Evolutionary conservation across 257 asterid genomes (phyloP), one percentile per base, ranked within the genome.

Genomic region (Solanum dulcamara): DNA sequence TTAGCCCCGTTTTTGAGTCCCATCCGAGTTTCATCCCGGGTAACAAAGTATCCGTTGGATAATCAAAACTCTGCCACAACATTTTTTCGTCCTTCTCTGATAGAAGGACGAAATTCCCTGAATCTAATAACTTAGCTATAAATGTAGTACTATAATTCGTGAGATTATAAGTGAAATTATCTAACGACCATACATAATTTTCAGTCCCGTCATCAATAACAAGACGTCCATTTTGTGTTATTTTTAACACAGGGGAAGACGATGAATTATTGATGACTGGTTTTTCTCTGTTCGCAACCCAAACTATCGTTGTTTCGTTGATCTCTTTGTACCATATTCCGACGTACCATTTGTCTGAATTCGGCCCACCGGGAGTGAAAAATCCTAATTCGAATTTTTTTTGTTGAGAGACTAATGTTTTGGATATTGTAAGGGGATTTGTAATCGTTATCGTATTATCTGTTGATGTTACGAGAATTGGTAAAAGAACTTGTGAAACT

Each of bases 21-120:
- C 95, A 91, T 0, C 98, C 99, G 0, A 93, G 80, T 46, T 94
- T 93, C 99, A 94, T 96, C 2, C 95, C 97, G 1, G 94, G 94
- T 10, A 95, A 64, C 83, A 93, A 70, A 4, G 98, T 93, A 86
- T 95, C 94, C 2, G 98, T 87, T 0, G 94, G 95, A 46, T 91
- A 81, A 86, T 94, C 92, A 42, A 95, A 95, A 90, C 98, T 93
- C 42, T 95, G 93, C 97, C 98, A 95, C 71, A 57, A 89, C 88
- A 35, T 79, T 48, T 86, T 28, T 0, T 38, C 70, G 57, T 89
- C 91, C 2, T 89, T 66, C 42, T 33, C 92, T 1, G 5, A 35
- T 10, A 91, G 90, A 88, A 95, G 81, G 11, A 93, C 86, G 22
- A 89, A 74, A 28, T 89, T 89, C 3, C 90, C 90, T 0, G 91